Evolutionary conservation across 805 yeast genomes (phyloP), one percentile per base, ranked within the genome.

Genomic region (Lipomyces anomalus): DNA sequence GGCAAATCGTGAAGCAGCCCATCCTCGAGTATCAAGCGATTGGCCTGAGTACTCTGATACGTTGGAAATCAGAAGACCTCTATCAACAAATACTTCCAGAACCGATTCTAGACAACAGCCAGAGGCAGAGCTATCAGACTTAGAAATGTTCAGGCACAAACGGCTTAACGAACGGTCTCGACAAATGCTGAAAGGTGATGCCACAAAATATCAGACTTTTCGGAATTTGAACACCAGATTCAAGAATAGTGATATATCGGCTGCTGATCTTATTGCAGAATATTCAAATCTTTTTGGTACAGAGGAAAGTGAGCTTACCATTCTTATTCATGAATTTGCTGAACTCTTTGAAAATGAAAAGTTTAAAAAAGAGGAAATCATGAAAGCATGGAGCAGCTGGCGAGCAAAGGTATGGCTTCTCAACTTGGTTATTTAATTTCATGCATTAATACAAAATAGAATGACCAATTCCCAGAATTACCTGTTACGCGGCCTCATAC

Each of bases 161-260:
- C 33, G 47, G n/a, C 38, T 53, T 30, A 50, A 53, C 20, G 48
- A 44, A 21, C 50, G 53, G 5, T 55, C 55, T 1, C 46, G 42
- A 3, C 45, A 40, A 13, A 43, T 44, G 6, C 28, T 48, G 21
- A 21, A 36, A 2, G 40, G 50, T n/a, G 46, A 38, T 13, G 42
- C 50, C 4, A 18, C 22, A 11, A 22, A 42, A 17, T 51, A 44
- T 40, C 18, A 38, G 18, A 21, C 6, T 20, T 53, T 50, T 32
- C 34, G 46, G 22, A 29, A 30, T 7, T 4, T 41, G 3, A 53
- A 53, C 26, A 28, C 40, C 9, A 23, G 26, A 18, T 53, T 30
- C 42, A 22, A 41, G 22, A 16, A 36, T 7, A 33, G 41, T 9
- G 18, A 23, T n/a, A 36, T 51, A 16, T 24, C 44, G 3, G 57